phyloP scores from a whole-genome alignment of 345 rosid species.

The Clausena lansium region DNA sequence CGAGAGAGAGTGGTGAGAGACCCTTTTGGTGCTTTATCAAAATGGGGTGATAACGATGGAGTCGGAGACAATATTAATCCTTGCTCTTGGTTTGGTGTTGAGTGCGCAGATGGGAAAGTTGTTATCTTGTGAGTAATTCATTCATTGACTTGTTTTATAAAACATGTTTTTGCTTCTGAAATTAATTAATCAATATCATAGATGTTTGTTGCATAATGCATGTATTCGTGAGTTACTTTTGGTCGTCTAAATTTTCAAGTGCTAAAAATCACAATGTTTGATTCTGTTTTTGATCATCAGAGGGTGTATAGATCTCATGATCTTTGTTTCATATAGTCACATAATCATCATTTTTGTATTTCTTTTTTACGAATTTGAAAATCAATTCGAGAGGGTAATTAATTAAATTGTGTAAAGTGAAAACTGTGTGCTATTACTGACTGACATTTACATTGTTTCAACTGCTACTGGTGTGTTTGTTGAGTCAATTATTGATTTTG shows the following conservation, averaged over 20 bases:
- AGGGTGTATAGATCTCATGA: background rate
- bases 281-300: background rate
- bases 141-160: background rate
- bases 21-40: slow-evolving; percentile 64
- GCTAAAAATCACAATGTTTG: background rate
- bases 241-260: no score
- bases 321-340: background rate
- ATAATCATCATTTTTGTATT: background rate
- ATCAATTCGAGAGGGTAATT: background rate
- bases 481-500: background rate
- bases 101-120: slow-evolving; percentile 66
- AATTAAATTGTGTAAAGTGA: no score
- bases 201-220: background rate
- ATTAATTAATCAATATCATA: background rate
- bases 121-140: slow-evolving; percentile 56
- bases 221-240: no score
- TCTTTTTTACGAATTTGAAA: background rate
- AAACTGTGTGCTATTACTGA: background rate
- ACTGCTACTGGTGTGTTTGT: background rate
- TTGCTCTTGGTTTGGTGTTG: slow-evolving; percentile 85
- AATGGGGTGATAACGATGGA: slow-evolving; percentile 50
- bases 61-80: slow-evolving; percentile 30
- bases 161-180: background rate
- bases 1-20: slow-evolving; percentile 59
- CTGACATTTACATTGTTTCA: slow-evolving; percentile 1